Evolutionary conservation across 2,329 filamentous ascomycete species (phyloP).

Genomic region (Aspergillus costaricaensis): DNA sequence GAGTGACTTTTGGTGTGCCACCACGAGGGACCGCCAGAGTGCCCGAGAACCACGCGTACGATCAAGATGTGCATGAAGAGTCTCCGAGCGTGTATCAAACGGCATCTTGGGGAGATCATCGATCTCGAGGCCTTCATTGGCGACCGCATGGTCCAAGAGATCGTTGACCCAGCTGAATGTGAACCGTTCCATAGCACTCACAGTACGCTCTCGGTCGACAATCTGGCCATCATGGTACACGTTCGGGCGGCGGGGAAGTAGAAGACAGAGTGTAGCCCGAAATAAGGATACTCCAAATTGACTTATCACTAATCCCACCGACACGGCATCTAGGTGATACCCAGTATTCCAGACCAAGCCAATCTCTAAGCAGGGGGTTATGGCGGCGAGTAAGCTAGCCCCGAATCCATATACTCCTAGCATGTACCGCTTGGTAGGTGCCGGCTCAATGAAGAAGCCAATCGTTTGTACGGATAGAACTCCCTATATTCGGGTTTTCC

Average conservation of each 20-base stretch:
- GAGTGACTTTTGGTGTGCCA: constrained; percentile 60
- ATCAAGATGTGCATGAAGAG: constrained; percentile 53
- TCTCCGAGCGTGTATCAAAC: constrained; percentile 55
- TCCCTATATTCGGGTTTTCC: constrained; percentile 20
- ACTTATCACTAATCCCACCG: constrained; percentile 51
- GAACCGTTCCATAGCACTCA: constrained; percentile 61
- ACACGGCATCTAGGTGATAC: constrained; percentile 14
- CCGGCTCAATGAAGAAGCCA: constrained; percentile 38
- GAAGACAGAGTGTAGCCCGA: constrained; percentile 45
- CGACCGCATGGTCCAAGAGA: constrained; percentile 57
- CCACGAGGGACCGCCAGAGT: constrained; percentile 63
- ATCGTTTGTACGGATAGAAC: constrained; percentile 36
- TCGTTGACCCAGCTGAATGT: constrained; percentile 66
- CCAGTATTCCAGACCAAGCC: constrained; percentile 35
- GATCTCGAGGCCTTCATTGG: constrained; percentile 63
- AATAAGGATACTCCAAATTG: constrained; percentile 48
- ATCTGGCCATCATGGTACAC: constrained; percentile 61
- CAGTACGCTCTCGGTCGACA: constrained; percentile 66
- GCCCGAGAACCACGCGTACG: constrained; percentile 35
- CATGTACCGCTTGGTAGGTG: constrained; percentile 33
- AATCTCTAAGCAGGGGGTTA: constrained; percentile 27
- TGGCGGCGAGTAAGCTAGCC: constrained; percentile 30
- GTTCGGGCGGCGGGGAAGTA: constrained; percentile 67
- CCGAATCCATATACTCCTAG: constrained; percentile 35
- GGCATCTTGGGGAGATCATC: constrained; percentile 64